Conservation (phyloP, 345 rosid genomes). For the Gossypium stocksii region DNA sequence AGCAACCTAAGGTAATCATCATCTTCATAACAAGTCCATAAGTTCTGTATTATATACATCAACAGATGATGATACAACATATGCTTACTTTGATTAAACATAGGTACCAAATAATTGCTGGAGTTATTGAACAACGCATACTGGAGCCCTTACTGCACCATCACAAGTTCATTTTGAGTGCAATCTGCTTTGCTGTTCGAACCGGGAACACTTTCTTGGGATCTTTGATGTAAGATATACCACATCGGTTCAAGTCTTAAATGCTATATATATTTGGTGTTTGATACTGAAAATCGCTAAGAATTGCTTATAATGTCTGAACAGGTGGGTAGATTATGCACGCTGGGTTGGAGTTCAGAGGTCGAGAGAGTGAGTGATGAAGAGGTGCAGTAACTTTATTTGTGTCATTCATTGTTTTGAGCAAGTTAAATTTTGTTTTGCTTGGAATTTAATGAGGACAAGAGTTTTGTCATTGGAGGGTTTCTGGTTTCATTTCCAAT, state of each 20-base stretch:
- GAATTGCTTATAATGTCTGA: not conserved
- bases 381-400: not conserved
- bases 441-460: not conserved
- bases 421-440: not conserved
- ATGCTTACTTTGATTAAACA: not conserved
- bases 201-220: constrained; percentile 85
- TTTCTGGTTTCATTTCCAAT: not conserved
- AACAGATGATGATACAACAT: not conserved
- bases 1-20: constrained; percentile 64
- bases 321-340: constrained; percentile 85
- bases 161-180: constrained; percentile 52
- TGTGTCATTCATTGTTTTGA: not conserved
- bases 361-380: constrained; percentile 23
- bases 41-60: not conserved
- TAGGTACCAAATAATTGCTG: constrained; percentile 77
- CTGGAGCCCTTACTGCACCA: constrained; percentile 63
- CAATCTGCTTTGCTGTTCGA: constrained; percentile 61
- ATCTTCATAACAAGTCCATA: not conserved
- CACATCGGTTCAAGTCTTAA: not conserved
- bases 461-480: constrained; percentile 1
- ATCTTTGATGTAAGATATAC: constrained; percentile 50
- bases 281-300: not conserved
- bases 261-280: not conserved
- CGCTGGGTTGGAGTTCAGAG: constrained; percentile 59
- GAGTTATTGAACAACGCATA: constrained; percentile 65